Conservation (phyloP, 2,329 filamentous ascomycete species). For the Monilinia vaccinii-corymbosi region DNA sequence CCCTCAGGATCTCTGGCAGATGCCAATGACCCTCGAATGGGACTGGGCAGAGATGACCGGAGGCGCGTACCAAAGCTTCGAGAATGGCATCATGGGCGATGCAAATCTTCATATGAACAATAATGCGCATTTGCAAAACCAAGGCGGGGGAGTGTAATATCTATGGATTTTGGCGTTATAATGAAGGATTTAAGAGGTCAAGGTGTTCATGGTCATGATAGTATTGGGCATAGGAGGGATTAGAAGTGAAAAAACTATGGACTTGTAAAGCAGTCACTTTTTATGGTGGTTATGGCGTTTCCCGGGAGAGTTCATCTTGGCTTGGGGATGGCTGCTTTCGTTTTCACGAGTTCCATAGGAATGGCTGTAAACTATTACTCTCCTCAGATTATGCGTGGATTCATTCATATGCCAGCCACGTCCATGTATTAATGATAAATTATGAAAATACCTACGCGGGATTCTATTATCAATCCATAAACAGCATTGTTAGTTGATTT, state of each 20-base stretch:
- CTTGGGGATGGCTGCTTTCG: background rate
- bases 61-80: slow-evolving; percentile 54
- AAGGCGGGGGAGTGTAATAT: slow-evolving; percentile 11
- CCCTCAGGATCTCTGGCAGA: slow-evolving; percentile 86
- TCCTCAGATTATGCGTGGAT: slow-evolving; percentile 1
- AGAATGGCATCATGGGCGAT: slow-evolving; percentile 41
- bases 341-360: background rate
- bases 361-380: slow-evolving; percentile 1
- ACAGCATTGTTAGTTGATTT: background rate
- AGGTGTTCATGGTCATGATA: background rate
- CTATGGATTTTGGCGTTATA: background rate
- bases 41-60: slow-evolving; percentile 59
- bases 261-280: background rate
- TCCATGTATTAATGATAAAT: slow-evolving; percentile 2
- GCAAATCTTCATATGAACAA: slow-evolving; percentile 18
- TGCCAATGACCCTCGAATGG: slow-evolving; percentile 92
- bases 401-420: background rate
- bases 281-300: slow-evolving; percentile 4
- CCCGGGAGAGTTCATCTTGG: background rate
- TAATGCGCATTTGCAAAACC: slow-evolving; percentile 23
- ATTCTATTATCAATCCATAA: background rate
- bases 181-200: background rate
- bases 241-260: background rate
- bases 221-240: background rate
- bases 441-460: background rate